Evolutionary conservation across 2,329 filamentous ascomycete genomes (phyloP), one percentile per base, ranked within the genome.

Genomic region (Curvularia eragrostidis): DNA sequence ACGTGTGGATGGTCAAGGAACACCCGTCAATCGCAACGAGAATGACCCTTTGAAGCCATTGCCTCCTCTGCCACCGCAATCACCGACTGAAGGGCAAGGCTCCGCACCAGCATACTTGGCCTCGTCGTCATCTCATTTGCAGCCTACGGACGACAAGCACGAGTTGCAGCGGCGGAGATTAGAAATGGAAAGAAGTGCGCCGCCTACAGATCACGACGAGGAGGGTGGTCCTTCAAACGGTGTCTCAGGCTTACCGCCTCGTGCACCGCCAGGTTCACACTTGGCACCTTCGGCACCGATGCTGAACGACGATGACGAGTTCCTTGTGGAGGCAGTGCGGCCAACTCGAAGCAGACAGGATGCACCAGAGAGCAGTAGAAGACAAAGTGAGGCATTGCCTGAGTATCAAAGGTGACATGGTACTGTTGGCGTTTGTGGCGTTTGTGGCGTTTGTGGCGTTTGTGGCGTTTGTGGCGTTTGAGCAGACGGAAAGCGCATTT

Each of bases 101-200:
- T 48, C 63, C 15, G 65, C 62, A 34, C 71, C 69, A 52, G 57
- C 69, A 19, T 75, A 76, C 62, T 59, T 62, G 58, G 52, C 69
- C 15, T 68, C 80, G 1, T 66, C 68, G 18, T 68, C 80, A 8
- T 70, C 72, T 8, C 67, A 70, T 38, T 63, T 75, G 2, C 75
- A 62, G 61, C 72, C 78, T 3, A 80, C 77, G 13, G 91, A 95
- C 54, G 93, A 96, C 74, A 95, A 96, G 74, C 87, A 89, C 66
- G 91, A 96, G 72, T 79, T 92, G 6, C 90, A 93, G 49, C 69
- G 78, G 15, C 72, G 74, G 8, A 69, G 77, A 47, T 63, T 82
- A 4, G 69, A 79, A 61, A 64, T 76, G 59, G 77, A 79, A 43
- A 70, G 72, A 8, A 82, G 79, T 38, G 78, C 77, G 3, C 80